These are phyloP conservation scores for Colletotrichum orbiculare DNA, from an alignment of 2,329 filamentous ascomycete genomes.

Conservation along the genomic window DNA sequence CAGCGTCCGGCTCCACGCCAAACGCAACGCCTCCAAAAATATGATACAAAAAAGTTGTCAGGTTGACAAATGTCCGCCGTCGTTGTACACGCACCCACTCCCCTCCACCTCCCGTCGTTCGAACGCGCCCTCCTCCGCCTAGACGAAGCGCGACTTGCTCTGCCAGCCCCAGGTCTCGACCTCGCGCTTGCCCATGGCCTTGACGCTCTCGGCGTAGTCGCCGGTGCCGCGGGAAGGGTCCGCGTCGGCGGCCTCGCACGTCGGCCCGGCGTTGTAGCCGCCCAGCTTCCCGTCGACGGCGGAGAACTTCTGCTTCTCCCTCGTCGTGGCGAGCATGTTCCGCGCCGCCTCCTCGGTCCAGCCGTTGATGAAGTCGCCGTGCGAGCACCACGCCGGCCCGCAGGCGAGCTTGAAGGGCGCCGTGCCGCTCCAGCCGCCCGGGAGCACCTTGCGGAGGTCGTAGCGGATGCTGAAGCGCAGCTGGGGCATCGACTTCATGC, in stretches of 20 bases:
- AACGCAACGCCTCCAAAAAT: slow-evolving; percentile 17
- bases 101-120: background rate
- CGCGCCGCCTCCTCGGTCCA: slow-evolving; percentile 54
- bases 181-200: slow-evolving; percentile 38
- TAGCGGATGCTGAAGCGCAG: slow-evolving; percentile 60
- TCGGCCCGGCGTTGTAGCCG: slow-evolving; percentile 43
- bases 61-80: background rate
- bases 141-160: slow-evolving; percentile 33
- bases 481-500: slow-evolving; percentile 58
- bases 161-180: slow-evolving; percentile 31
- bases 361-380: slow-evolving; percentile 62
- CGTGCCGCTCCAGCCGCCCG: slow-evolving; percentile 56
- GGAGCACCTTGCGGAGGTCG: slow-evolving; percentile 55
- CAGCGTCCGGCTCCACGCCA: too few relatives aligned
- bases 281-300: slow-evolving; percentile 50
- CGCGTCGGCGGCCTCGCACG: slow-evolving; percentile 49
- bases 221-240: slow-evolving; percentile 54
- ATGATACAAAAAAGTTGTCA: slow-evolving; percentile 18
- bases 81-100: background rate
- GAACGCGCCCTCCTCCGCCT: background rate
- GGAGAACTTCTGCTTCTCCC: slow-evolving; percentile 50
- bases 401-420: slow-evolving; percentile 57
- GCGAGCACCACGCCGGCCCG: slow-evolving; percentile 53
- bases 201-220: slow-evolving; percentile 51
- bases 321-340: slow-evolving; percentile 52